A percentile compares a stretch with the other conserved stretches of the same genome.
These are phyloP conservation scores for Eucalyptus urophylla DNA, from an alignment of 345 rosid species.

Conservation along the genomic window DNA sequence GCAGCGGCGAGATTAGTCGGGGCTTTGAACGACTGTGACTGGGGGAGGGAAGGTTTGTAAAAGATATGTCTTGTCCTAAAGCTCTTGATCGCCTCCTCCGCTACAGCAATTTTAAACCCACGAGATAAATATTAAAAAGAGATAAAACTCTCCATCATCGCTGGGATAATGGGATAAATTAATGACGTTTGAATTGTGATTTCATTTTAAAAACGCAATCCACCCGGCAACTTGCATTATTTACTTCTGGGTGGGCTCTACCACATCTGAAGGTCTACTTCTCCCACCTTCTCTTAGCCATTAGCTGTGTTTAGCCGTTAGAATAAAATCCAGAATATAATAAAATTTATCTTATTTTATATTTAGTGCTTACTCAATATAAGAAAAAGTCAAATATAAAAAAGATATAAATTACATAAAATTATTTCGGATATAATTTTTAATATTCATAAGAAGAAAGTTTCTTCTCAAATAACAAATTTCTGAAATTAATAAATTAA, in stretches of 20 bases:
- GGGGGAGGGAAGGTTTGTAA: background rate
- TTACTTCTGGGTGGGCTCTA: background rate
- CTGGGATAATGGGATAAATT: background rate
- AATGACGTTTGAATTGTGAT: background rate
- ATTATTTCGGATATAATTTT: too few relatives aligned
- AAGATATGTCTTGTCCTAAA: background rate
- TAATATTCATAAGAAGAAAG: too few relatives aligned
- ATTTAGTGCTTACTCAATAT: too few relatives aligned
- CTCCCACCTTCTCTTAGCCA: too few relatives aligned
- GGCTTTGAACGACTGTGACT: background rate
- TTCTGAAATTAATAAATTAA: too few relatives aligned
- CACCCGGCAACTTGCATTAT: background rate
- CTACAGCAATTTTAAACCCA: background rate
- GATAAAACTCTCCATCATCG: background rate
- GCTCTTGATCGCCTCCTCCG: background rate
- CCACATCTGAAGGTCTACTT: background rate
- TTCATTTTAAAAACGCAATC: background rate
- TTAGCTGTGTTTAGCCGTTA: too few relatives aligned
- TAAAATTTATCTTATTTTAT: too few relatives aligned
- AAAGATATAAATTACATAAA: rapidly evolving
- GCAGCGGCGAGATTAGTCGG: background rate
- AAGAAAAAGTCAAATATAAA: rapidly evolving
- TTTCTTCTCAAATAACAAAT: too few relatives aligned
- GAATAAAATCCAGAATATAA: too few relatives aligned
- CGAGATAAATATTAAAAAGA: too few relatives aligned